Conservation (phyloP, 352 stramenopile species). For the Pythium phragmitis region DNA sequence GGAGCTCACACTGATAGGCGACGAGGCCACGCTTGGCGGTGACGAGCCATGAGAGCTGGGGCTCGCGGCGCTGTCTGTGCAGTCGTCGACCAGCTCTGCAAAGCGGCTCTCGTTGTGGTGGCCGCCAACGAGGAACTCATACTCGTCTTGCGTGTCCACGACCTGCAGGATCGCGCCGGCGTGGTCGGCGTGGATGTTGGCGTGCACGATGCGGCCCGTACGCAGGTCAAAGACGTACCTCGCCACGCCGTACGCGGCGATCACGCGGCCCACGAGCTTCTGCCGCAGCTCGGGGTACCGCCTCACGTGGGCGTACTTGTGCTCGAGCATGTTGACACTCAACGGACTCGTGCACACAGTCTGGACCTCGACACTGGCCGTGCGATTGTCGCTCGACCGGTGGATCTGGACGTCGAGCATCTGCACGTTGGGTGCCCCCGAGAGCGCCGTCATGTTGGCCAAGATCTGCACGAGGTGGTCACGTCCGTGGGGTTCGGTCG, state of each 20-base stretch:
- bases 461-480: not conserved
- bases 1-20: too few species aligned
- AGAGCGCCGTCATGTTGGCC: constrained; percentile 10
- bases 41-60: too few species aligned
- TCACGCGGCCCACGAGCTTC: constrained; percentile 13
- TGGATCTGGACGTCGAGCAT: constrained; percentile 8
- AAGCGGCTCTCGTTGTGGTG: not conserved
- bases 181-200: constrained; percentile 13
- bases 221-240: constrained; percentile 8
- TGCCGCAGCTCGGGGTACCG: constrained; percentile 2
- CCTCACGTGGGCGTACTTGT: constrained; percentile 9
- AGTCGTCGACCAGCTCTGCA: not conserved
- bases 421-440: constrained; percentile 7
- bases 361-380: constrained; percentile 1
- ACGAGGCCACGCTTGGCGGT: too few species aligned
- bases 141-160: constrained; percentile 11
- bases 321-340: constrained; percentile 10
- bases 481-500: not conserved
- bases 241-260: constrained; percentile 3
- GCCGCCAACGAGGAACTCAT: constrained; percentile 2
- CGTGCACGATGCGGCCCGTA: not conserved
- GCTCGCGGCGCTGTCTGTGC: not conserved
- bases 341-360: constrained; percentile 8
- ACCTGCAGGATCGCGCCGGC: constrained; percentile 8
- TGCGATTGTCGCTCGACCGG: not conserved